Evolutionary conservation across 768 basidiomycete genomes (phyloP).

Genomic region (Amanita rubescens): DNA sequence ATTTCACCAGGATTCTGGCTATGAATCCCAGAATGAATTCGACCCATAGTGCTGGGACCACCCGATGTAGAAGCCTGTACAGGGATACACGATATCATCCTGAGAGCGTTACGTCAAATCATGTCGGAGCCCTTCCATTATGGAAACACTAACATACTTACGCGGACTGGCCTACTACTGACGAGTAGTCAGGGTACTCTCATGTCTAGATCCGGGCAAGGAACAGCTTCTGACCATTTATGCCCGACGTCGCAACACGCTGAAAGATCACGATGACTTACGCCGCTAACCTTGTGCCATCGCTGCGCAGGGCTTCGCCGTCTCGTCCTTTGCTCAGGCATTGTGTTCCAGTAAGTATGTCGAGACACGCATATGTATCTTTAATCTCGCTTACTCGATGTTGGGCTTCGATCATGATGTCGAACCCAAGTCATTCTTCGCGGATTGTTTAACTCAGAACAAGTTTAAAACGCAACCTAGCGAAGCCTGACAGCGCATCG

Average conservation of each 20-base stretch:
- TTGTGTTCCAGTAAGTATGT: neutral
- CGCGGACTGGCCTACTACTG: neutral
- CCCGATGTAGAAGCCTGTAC: neutral
- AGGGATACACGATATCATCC: neutral
- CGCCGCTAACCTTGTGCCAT: neutral
- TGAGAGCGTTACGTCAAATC: neutral
- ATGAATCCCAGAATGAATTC: neutral
- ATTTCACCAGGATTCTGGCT: neutral
- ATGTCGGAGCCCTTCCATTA: neutral
- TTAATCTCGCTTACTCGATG: conserved; percentile 3
- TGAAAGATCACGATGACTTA: neutral
- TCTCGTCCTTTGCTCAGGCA: neutral
- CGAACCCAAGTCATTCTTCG: neutral
- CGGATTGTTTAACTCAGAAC: neutral
- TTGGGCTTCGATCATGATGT: conserved; percentile 4
- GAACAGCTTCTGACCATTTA: neutral
- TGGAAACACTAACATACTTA: neutral
- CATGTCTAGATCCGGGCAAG: neutral
- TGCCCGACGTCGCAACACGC: neutral
- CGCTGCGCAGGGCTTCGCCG: neutral
- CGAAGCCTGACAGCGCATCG: neutral
- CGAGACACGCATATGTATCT: neutral
- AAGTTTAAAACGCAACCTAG: neutral
- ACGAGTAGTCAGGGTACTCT: neutral
- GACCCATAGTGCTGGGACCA: neutral